These are phyloP conservation scores for Nannochloropsis gaditana DNA, from an alignment of 108 stramenopile genomes.

Conservation along the genomic window DNA sequence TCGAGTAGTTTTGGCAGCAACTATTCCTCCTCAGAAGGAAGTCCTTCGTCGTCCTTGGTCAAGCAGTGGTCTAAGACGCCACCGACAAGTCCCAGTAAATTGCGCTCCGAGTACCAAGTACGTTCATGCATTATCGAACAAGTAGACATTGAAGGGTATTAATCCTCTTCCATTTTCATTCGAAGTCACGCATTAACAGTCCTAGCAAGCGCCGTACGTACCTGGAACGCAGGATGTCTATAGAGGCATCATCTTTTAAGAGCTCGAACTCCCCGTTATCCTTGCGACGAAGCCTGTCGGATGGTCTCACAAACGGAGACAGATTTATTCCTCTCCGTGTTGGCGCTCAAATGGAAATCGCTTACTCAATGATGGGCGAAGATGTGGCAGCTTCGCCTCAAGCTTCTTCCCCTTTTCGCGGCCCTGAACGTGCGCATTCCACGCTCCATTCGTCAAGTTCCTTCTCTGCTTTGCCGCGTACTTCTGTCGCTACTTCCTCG, in stretches of 20 bases:
- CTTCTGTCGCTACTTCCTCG: not conserved
- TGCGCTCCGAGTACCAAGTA: constrained; percentile 10
- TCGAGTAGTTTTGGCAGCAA: not conserved
- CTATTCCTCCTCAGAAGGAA: not conserved
- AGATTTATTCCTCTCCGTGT: not conserved
- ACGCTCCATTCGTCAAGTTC: not conserved
- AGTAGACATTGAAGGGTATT: too few species aligned
- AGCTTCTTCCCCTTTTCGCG: constrained; percentile 5
- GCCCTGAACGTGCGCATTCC: not conserved
- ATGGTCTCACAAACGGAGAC: not conserved
- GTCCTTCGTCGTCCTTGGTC: not conserved
- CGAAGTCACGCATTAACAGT: not conserved
- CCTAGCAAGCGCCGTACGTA: not conserved
- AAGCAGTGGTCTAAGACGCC: constrained; percentile 1
- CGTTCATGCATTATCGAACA: not conserved
- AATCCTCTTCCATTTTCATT: not conserved
- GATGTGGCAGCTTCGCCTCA: not conserved
- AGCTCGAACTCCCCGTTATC: not conserved
- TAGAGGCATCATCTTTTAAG: not conserved
- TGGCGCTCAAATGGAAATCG: not conserved
- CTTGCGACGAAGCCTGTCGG: not conserved
- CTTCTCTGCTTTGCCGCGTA: not conserved
- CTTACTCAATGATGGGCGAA: not conserved
- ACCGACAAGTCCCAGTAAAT: not conserved
- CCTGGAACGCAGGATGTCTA: not conserved